A percentile compares a stretch with the other conserved stretches of the same genome.
phyloP scores from a whole-genome alignment of 75 land plant species.

The Gnetum montanum region DNA sequence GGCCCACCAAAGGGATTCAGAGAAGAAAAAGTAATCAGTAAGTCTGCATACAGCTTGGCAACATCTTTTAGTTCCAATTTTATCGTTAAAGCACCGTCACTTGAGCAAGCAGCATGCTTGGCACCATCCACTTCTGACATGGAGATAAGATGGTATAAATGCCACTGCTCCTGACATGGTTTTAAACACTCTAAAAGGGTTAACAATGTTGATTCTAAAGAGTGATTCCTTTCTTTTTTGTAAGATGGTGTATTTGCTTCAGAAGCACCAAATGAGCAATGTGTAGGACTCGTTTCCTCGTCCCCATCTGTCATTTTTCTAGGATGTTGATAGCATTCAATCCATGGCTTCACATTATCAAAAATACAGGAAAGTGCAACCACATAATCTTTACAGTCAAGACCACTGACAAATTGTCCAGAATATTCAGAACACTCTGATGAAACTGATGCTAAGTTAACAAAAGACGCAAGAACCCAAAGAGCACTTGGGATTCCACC shows the following conservation, averaged over 20 bases:
- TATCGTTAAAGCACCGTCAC: background rate
- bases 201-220: slow-evolving; percentile 12
- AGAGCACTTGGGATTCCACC: slow-evolving; percentile 40
- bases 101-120: background rate
- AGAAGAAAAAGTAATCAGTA: slow-evolving; percentile 49
- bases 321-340: slow-evolving; percentile 19
- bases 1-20: slow-evolving; percentile 50
- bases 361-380: slow-evolving; percentile 45
- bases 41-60: slow-evolving; percentile 48
- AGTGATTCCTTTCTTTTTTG: background rate
- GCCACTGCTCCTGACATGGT: slow-evolving; percentile 64
- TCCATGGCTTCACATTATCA: slow-evolving; percentile 34
- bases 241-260: background rate
- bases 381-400: slow-evolving; percentile 45
- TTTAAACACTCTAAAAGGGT: slow-evolving; percentile 34
- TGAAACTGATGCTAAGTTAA: slow-evolving; percentile 36
- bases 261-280: slow-evolving; percentile 12
- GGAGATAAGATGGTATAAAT: slow-evolving; percentile 39
- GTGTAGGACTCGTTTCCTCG: slow-evolving; percentile 3
- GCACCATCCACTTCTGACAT: slow-evolving; percentile 3
- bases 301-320: slow-evolving; percentile 18
- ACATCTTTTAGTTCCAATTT: slow-evolving; percentile 43
- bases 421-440: slow-evolving; percentile 10
- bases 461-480: slow-evolving; percentile 65
- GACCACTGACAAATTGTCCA: slow-evolving; percentile 26